A percentile compares a stretch with the other conserved stretches of the same genome.
Conservation (phyloP, 768 basidiomycete species). For the Hericium rajendrae region DNA sequence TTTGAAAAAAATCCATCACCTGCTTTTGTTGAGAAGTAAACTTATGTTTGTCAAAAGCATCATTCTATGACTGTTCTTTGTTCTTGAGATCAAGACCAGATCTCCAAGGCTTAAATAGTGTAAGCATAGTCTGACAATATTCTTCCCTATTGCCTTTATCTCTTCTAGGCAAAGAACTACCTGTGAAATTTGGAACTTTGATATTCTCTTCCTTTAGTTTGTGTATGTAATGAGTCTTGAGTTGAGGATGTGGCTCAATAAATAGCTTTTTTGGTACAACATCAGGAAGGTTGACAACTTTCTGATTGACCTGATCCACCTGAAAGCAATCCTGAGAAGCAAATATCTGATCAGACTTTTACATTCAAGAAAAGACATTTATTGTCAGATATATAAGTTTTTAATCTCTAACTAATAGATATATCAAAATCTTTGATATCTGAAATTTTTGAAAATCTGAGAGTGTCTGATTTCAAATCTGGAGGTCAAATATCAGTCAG, state of each 20-base stretch:
- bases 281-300: no score
- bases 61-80: constrained; percentile 15
- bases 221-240: constrained; percentile 16
- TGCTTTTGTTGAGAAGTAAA: constrained; percentile 12
- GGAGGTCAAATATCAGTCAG: no score
- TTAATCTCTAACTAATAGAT: no score
- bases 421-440: no score
- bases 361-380: no score
- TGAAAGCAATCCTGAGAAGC: no score
- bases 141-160: constrained; percentile 17
- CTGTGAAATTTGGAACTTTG: constrained; percentile 22
- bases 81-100: constrained; percentile 2
- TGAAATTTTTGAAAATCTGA: no score
- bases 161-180: constrained; percentile 19
- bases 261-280: constrained; percentile 5
- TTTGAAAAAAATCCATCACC: constrained; percentile 23
- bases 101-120: constrained; percentile 9
- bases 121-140: constrained; percentile 12
- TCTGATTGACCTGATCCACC: no score
- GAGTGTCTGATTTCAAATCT: no score
- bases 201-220: not conserved
- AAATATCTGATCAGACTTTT: no score
- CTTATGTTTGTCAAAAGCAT: constrained; percentile 10
- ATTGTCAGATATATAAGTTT: no score
- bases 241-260: constrained; percentile 17